These are phyloP conservation scores for Fagopyrum tataricum DNA, from an alignment of 148 eudicot species.

Conservation along the genomic window DNA sequence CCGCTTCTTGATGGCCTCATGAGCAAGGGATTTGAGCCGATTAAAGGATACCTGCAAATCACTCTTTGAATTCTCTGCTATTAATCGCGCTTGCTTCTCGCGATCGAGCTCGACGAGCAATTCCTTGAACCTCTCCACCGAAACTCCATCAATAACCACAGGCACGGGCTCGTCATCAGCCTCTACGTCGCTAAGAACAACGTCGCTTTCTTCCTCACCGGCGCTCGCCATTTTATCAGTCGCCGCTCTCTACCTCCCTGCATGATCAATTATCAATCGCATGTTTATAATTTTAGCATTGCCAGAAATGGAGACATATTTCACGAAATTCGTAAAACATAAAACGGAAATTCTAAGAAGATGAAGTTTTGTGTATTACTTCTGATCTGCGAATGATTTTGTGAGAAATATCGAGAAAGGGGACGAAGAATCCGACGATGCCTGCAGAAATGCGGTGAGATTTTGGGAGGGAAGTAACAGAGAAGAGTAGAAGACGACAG, in stretches of 20 bases:
- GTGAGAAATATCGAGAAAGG: too few relatives aligned
- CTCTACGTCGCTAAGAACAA: conserved; percentile 71
- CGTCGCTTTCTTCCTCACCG: conserved; percentile 58
- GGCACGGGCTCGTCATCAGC: conserved; percentile 44
- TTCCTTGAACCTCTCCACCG: conserved; percentile 52
- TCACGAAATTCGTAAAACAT: neutral
- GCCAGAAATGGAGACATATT: neutral
- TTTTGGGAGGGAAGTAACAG: too few relatives aligned
- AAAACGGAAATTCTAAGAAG: neutral
- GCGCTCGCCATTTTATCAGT: conserved; percentile 25
- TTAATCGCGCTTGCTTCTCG: conserved; percentile 49
- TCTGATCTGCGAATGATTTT: too few relatives aligned
- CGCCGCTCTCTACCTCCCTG: neutral
- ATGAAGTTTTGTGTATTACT: neutral
- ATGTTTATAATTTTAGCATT: neutral
- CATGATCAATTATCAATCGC: neutral
- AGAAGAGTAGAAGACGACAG: too few relatives aligned
- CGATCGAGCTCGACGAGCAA: conserved; percentile 62
- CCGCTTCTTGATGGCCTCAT: conserved; percentile 46
- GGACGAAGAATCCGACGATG: too few relatives aligned
- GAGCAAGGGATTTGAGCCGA: conserved; percentile 62
- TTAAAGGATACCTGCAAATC: conserved; percentile 52
- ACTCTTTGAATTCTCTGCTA: conserved; percentile 50
- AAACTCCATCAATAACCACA: conserved; percentile 24
- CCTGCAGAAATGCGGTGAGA: too few relatives aligned